phyloP scores from a whole-genome alignment of 352 stramenopile genomes.

The Pythium pyrilobum region DNA sequence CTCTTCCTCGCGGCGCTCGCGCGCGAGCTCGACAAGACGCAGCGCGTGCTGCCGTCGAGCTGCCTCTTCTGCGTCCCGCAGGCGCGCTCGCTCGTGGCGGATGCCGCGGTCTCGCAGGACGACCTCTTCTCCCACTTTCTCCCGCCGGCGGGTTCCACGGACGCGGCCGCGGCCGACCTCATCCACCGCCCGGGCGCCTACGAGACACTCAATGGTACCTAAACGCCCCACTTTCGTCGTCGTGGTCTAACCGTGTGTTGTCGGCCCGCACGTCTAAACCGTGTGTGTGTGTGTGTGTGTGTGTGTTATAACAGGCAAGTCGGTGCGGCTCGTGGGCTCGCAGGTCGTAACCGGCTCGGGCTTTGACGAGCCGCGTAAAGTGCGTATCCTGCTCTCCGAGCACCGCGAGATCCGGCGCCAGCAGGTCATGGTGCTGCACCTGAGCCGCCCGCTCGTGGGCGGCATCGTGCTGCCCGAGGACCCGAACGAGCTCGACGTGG shows the following conservation, averaged over 20 bases:
- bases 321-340: slow-evolving; percentile 46
- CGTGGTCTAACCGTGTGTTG: too few species aligned
- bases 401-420: slow-evolving; percentile 44
- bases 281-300: slow-evolving; percentile 22
- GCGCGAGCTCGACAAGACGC: slow-evolving; percentile 38
- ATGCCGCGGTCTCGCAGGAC: slow-evolving; percentile 28
- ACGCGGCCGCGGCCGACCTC: slow-evolving; percentile 2
- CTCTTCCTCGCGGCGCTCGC: slow-evolving; percentile 42
- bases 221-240: too few species aligned
- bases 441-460: slow-evolving; percentile 62
- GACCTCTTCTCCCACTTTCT: slow-evolving; percentile 60
- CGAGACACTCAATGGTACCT: slow-evolving; percentile 55
- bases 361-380: slow-evolving; percentile 47
- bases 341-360: slow-evolving; percentile 46
- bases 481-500: slow-evolving; percentile 65
- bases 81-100: slow-evolving; percentile 45
- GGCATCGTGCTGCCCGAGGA: slow-evolving; percentile 65
- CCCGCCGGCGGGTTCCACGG: slow-evolving; percentile 12
- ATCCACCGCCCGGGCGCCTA: slow-evolving; percentile 40
- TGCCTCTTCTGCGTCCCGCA: slow-evolving; percentile 70
- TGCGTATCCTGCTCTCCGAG: slow-evolving; percentile 72
- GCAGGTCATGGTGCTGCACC: slow-evolving; percentile 56
- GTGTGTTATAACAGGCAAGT: slow-evolving; percentile 32
- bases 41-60: slow-evolving; percentile 40
- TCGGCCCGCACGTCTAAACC: too few species aligned